Evolutionary conservation across 2,329 filamentous ascomycete genomes (phyloP).

Genomic region (Colletotrichum horii): DNA sequence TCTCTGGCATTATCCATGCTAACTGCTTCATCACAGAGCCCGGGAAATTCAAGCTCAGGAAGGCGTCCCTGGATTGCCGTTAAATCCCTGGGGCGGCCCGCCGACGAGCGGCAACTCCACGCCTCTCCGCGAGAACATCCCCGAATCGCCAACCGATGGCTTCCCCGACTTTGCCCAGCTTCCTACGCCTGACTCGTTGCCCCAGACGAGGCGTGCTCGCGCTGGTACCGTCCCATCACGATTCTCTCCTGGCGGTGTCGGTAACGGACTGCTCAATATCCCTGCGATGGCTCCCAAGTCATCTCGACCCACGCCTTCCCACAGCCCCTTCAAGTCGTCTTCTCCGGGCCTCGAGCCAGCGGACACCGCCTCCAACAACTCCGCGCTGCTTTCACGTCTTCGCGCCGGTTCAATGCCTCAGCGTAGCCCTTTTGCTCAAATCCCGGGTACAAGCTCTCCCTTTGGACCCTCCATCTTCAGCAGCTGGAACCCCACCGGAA

Average conservation of each 20-base stretch:
- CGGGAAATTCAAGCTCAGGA: constrained; percentile 98
- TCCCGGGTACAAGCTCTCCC: constrained; percentile 62
- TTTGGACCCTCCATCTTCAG: constrained; percentile 88
- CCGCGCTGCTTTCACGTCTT: constrained; percentile 81
- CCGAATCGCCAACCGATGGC: constrained; percentile 93
- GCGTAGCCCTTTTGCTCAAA: constrained; percentile 69
- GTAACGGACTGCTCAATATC: constrained; percentile 62
- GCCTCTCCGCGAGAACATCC: constrained; percentile 94
- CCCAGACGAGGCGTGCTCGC: constrained; percentile 78
- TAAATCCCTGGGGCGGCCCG: constrained; percentile 89
- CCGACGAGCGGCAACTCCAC: constrained; percentile 97
- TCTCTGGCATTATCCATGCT: neutral
- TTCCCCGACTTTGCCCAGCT: constrained; percentile 88
- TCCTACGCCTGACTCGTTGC: constrained; percentile 68
- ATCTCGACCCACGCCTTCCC: constrained; percentile 83
- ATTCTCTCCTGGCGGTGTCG: constrained; percentile 78
- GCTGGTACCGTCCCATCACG: constrained; percentile 96
- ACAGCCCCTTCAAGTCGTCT: constrained; percentile 81
- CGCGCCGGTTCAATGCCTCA: constrained; percentile 95
- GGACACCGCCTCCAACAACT: constrained; percentile 59
- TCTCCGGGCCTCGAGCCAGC: constrained; percentile 58
- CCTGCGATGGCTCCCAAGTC: constrained; percentile 73
- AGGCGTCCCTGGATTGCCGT: constrained; percentile 72
- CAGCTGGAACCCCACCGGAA: constrained; percentile 74
- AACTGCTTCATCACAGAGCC: constrained; percentile 62